phyloP scores from a whole-genome alignment of 192 early-diverging fungal species.

The Linnemannia hyalina region DNA sequence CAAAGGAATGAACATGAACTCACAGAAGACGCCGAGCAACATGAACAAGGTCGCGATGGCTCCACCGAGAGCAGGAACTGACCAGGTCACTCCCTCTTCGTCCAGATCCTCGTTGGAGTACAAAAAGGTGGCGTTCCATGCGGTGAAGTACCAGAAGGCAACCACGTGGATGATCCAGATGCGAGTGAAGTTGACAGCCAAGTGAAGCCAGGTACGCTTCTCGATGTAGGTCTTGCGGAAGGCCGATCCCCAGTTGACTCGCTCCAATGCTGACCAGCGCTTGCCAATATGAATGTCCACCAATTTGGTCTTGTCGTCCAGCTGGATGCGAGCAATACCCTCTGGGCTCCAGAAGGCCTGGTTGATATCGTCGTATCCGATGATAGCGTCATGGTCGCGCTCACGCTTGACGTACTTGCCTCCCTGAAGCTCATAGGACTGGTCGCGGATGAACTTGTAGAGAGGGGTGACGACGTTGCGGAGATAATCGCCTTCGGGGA shows the following conservation, averaged over 20 bases:
- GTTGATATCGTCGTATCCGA: slow-evolving; percentile 90
- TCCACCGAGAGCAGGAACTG: slow-evolving; percentile 80
- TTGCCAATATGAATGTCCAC: slow-evolving; percentile 72
- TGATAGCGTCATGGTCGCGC: slow-evolving; percentile 79
- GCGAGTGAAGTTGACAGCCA: slow-evolving; percentile 86
- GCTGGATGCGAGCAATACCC: slow-evolving; percentile 67
- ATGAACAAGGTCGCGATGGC: slow-evolving; percentile 76
- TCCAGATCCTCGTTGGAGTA: slow-evolving; percentile 66
- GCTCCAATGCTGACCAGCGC: slow-evolving; percentile 71
- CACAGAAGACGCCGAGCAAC: slow-evolving; percentile 74
- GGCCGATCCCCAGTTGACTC: slow-evolving; percentile 77
- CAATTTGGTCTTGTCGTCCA: slow-evolving; percentile 70
- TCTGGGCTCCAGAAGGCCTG: slow-evolving; percentile 86
- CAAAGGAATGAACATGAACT: slow-evolving; percentile 78
- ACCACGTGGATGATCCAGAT: slow-evolving; percentile 89
- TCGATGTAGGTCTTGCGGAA: slow-evolving; percentile 89
- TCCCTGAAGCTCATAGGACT: slow-evolving; percentile 77
- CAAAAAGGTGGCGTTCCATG: slow-evolving; percentile 75
- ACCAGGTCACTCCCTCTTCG: slow-evolving; percentile 66
- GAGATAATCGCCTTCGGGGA: slow-evolving; percentile 78
- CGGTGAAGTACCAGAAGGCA: slow-evolving; percentile 85
- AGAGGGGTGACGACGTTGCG: slow-evolving; percentile 76
- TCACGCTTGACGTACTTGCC: slow-evolving; percentile 81
- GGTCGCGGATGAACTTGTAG: slow-evolving; percentile 81
- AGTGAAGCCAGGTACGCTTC: slow-evolving; percentile 86